Evolutionary conservation across 192 early-diverging fungal species (phyloP).

Genomic region (Blastocladiella britannica): DNA sequence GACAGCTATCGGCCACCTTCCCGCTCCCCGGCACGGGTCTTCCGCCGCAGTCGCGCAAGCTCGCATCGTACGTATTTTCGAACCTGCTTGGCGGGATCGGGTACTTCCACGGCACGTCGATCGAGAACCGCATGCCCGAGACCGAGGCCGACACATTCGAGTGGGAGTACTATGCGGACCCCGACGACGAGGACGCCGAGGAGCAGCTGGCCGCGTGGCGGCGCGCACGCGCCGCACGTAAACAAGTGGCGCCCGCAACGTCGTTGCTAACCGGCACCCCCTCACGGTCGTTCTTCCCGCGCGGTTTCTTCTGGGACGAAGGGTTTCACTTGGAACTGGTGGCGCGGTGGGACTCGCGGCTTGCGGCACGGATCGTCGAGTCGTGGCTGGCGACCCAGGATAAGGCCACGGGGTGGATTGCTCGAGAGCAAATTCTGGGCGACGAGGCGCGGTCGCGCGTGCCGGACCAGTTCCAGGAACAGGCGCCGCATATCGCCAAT

Average conservation of each 20-base stretch:
- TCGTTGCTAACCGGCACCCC: conserved; percentile 64
- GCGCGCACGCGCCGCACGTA: conserved; percentile 23
- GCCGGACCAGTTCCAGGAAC: conserved; percentile 73
- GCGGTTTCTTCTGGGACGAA: conserved; percentile 94
- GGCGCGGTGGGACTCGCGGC: conserved; percentile 66
- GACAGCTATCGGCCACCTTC: conserved; percentile 7
- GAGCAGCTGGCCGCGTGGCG: conserved; percentile 19
- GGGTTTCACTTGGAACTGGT: conserved; percentile 76
- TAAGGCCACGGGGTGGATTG: conserved; percentile 64
- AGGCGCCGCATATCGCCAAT: conserved; percentile 80
- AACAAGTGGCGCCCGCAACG: conserved; percentile 38
- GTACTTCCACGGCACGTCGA: conserved; percentile 20
- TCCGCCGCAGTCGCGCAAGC: conserved; percentile 28
- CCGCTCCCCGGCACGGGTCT: conserved; percentile 14
- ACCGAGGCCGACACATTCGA: background rate
- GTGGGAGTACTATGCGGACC: conserved; percentile 19
- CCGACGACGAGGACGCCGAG: conserved; percentile 34
- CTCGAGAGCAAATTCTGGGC: conserved; percentile 80
- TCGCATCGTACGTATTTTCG: conserved; percentile 53
- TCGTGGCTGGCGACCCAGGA: conserved; percentile 66
- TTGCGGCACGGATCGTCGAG: conserved; percentile 54
- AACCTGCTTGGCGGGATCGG: conserved; percentile 82
- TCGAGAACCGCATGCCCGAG: conserved; percentile 8
- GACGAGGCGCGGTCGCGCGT: conserved; percentile 80
- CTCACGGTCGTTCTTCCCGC: conserved; percentile 79